A percentile compares a stretch with the other conserved stretches of the same genome.
These are phyloP conservation scores for Leccinum subspadiceum DNA, from an alignment of 1,284 basidiomycete species.

Conservation along the genomic window DNA sequence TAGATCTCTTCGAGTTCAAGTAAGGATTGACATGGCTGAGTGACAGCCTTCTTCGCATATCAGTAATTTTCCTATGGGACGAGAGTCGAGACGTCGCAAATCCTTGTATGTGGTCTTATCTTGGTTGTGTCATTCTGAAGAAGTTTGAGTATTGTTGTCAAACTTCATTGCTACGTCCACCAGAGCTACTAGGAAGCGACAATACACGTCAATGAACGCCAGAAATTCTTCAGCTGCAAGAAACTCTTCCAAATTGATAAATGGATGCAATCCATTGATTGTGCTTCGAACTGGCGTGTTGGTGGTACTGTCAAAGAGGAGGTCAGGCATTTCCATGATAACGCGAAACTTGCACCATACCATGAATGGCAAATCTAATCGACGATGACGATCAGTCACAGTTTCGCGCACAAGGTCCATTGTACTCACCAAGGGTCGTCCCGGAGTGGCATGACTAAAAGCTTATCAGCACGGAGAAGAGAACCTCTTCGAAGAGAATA, in stretches of 20 bases:
- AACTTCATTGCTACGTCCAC: conserved; percentile 45
- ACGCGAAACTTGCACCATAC: conserved; percentile 18
- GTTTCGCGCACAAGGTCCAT: not conserved
- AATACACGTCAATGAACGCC: conserved; percentile 45
- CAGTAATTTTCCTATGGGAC: conserved; percentile 54
- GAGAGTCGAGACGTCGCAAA: conserved; percentile 40
- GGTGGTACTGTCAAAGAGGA: conserved; percentile 26
- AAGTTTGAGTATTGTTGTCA: conserved; percentile 52
- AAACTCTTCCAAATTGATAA: conserved; percentile 34
- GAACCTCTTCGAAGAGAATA: not conserved
- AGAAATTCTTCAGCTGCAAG: conserved; percentile 48
- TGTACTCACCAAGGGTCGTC: conserved; percentile 28
- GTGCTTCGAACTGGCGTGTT: conserved; percentile 46
- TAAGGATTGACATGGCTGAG: conserved; percentile 25
- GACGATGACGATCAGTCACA: not conserved
- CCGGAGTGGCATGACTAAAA: conserved; percentile 28
- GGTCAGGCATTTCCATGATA: too few relatives aligned
- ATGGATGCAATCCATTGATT: conserved; percentile 42
- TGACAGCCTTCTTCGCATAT: conserved; percentile 47
- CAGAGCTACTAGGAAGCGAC: conserved; percentile 27
- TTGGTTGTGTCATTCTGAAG: conserved; percentile 30
- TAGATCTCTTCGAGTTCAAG: conserved; percentile 60
- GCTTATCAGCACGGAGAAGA: not conserved
- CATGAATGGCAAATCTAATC: conserved; percentile 59
- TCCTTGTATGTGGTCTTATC: conserved; percentile 34